Evolutionary conservation across 345 rosid genomes (phyloP).

Genomic region (Carallia brachiata): DNA sequence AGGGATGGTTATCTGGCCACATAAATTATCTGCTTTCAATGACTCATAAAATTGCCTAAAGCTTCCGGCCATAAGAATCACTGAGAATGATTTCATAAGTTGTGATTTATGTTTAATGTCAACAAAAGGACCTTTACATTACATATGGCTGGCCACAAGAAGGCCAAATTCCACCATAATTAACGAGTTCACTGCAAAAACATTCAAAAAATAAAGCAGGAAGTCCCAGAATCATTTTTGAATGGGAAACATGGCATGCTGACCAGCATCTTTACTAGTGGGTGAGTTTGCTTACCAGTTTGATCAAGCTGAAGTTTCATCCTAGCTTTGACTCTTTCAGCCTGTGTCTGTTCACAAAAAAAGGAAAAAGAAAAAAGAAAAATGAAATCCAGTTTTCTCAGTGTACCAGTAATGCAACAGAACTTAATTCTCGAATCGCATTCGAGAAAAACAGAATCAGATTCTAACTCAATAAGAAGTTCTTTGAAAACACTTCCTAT

Average conservation of each 20-base stretch:
- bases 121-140: no score
- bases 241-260: not conserved
- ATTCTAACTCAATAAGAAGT: conserved; percentile 1
- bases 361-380: not conserved
- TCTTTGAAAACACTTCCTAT: no score
- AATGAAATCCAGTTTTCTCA: not conserved
- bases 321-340: conserved; percentile 87
- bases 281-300: conserved; percentile 48
- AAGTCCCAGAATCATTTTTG: not conserved
- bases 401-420: not conserved
- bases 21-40: no score
- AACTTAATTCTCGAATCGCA: not conserved
- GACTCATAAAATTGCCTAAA: no score
- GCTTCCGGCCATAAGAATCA: no score
- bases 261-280: not conserved
- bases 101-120: no score
- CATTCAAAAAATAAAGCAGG: not conserved
- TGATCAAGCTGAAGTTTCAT: conserved; percentile 86
- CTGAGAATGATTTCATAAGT: no score
- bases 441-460: not conserved
- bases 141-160: not conserved
- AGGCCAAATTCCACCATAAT: not conserved
- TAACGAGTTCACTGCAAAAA: not conserved
- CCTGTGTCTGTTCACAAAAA: conserved; percentile 58
- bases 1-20: no score